Evolutionary conservation across 148 eudicot genomes (phyloP), one percentile per base, ranked within the genome.

Genomic region (Camellia lanceoleosa): DNA sequence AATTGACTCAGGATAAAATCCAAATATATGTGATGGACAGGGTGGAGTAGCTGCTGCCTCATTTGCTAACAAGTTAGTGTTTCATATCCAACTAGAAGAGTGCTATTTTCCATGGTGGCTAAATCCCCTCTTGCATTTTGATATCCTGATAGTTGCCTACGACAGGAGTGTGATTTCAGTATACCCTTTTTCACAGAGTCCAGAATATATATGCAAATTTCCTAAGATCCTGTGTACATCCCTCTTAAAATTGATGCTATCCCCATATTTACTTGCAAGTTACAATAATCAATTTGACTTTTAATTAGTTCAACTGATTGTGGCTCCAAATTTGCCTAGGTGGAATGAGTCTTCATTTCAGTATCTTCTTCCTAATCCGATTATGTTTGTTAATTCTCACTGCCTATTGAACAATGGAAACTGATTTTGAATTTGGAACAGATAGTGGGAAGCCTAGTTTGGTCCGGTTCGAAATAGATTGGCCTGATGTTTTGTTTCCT

Each of bases 21-120:
- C 38, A 30, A 30, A 30, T 77, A 89, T 95, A 64, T 92, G 95
- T 76, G 99, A 95, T 86, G 99, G 99, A 83, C 99, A 95, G 84
- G 97, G 99, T 65, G 99, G 98, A 87, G 94, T 83, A 41, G 83
- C 73, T 81, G 98, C 99, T 73, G 98, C 99, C 49, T 71, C 83
- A 70, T 88, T 90, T 81, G 98, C 89, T 79, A 89, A 98, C 97
- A 92, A 88, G 99, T 95, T 71, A 90, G 97, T 89, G 54, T 72
- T 75, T 55, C 49, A 70, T 61, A 68, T 78, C 56, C 42, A 60
- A 71, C 65, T 41, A 51, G 15, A 44, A 18, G 65, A 76, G 20
- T 73, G 61, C 59, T 23, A 47, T 59, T 69, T 58, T 47, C 42
- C 71, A n/a, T 18, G 38, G n/a, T 55, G 2, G 47, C 11, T 66